Evolutionary conservation across 2,329 filamentous ascomycete species (phyloP).

Genomic region (Elsinoe australis): DNA sequence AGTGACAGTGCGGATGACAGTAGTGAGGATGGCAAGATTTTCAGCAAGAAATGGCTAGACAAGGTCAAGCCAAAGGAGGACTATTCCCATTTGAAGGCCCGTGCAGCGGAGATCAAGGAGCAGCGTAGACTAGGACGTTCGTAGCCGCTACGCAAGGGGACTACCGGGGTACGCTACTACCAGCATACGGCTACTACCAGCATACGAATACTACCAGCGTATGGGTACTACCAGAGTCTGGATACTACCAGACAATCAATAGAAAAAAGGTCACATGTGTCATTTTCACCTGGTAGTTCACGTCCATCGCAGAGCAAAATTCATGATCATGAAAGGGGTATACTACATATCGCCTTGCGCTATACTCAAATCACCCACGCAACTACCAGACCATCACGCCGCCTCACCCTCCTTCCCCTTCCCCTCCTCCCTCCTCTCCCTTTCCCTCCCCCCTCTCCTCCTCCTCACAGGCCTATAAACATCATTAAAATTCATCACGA

Average conservation of each 20-base stretch:
- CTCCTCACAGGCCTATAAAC: conserved; percentile 74
- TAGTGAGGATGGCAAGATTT: conserved; percentile 9
- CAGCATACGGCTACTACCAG: too few species aligned
- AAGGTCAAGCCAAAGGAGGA: conserved; percentile 9
- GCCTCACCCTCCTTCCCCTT: conserved; percentile 18
- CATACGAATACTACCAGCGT: not conserved
- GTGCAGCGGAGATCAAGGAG: conserved; percentile 5
- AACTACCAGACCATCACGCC: not conserved
- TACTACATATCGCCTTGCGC: too few species aligned
- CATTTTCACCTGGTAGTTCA: too few species aligned
- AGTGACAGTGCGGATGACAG: not conserved
- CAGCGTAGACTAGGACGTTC: conserved; percentile 1
- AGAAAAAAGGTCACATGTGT: conserved; percentile 11
- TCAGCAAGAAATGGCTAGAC: conserved; percentile 15
- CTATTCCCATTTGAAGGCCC: not conserved
- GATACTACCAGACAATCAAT: not conserved
- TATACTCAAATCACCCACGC: too few species aligned
- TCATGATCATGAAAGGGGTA: too few species aligned
- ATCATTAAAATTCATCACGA: conserved; percentile 99
- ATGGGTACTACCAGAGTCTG: too few species aligned
- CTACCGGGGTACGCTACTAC: too few species aligned
- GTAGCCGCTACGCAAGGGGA: conserved; percentile 1
- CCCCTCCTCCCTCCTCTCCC: conserved; percentile 18
- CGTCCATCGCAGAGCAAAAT: too few species aligned
- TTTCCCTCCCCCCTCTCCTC: conserved; percentile 38